A percentile compares a stretch with the other conserved stretches of the same genome.
These are phyloP conservation scores for Fragilaria crotonensis DNA, from an alignment of 108 stramenopile genomes.

Conservation along the genomic window DNA sequence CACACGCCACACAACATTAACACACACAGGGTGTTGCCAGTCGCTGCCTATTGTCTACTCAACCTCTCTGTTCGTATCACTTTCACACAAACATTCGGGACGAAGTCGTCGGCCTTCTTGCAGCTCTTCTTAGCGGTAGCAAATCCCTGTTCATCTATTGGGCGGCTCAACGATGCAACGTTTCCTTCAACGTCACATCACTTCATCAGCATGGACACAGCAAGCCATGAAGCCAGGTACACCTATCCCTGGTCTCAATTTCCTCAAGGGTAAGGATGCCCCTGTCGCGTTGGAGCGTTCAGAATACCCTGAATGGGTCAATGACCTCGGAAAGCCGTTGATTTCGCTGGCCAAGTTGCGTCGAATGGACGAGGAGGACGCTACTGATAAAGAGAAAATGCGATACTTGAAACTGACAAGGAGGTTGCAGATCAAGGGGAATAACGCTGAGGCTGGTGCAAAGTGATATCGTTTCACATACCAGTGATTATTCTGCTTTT, in stretches of 20 bases:
- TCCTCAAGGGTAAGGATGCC: constrained; percentile 32
- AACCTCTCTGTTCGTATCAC: no score
- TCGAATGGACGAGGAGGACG: constrained; percentile 31
- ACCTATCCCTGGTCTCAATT: constrained; percentile 42
- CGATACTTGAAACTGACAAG: constrained; percentile 45
- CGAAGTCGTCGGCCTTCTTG: no score
- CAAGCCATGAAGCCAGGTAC: constrained; percentile 42
- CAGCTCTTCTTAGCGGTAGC: no score
- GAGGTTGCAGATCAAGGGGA: constrained; percentile 30
- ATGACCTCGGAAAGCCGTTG: constrained; percentile 15
- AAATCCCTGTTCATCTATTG: no score
- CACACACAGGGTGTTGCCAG: no score
- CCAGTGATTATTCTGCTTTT: not conserved
- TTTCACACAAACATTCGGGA: no score
- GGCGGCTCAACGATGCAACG: no score
- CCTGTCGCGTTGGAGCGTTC: constrained; percentile 25
- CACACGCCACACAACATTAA: no score
- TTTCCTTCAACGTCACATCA: not conserved
- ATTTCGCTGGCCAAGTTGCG: constrained; percentile 37
- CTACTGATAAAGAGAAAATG: constrained; percentile 33
- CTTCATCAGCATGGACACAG: constrained; percentile 1
- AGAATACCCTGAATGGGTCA: constrained; percentile 55
- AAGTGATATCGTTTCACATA: not conserved
- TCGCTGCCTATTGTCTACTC: no score
- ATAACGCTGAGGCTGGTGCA: constrained; percentile 17